Evolutionary conservation across 2,329 filamentous ascomycete genomes (phyloP).

Genomic region (Xylaria sp.): DNA sequence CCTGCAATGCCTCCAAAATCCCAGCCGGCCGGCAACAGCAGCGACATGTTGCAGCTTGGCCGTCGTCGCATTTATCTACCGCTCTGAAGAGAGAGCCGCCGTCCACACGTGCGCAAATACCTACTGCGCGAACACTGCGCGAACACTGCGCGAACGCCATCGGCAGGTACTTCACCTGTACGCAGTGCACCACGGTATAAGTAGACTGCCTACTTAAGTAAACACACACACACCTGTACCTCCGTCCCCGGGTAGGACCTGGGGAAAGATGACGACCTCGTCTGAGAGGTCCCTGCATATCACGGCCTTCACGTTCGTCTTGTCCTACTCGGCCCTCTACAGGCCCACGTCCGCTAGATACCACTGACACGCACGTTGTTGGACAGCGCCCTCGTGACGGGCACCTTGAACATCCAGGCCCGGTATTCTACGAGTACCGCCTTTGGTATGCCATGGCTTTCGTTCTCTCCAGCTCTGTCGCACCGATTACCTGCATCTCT

Average conservation of each 20-base stretch:
- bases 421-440: conserved; percentile 45
- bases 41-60: neutral
- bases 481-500: too few species aligned
- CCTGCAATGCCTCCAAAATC: neutral
- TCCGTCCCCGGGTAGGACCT: neutral
- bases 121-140: neutral
- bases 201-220: neutral
- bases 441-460: conserved; percentile 41
- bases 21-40: neutral
- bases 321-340: neutral
- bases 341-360: neutral
- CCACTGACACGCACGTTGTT: neutral
- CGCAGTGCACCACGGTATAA: neutral
- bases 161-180: neutral
- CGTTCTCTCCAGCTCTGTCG: neutral
- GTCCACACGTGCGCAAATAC: neutral
- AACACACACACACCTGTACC: neutral
- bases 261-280: neutral
- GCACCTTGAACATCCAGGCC: conserved; percentile 38
- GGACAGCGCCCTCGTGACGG: conserved; percentile 32
- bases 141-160: neutral
- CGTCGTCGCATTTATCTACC: neutral
- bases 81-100: neutral
- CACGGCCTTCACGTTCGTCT: conserved; percentile 11
- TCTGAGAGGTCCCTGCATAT: conserved; percentile 6